phyloP scores from a whole-genome alignment of 1,284 basidiomycete species.

The Thelephora terrestris region DNA sequence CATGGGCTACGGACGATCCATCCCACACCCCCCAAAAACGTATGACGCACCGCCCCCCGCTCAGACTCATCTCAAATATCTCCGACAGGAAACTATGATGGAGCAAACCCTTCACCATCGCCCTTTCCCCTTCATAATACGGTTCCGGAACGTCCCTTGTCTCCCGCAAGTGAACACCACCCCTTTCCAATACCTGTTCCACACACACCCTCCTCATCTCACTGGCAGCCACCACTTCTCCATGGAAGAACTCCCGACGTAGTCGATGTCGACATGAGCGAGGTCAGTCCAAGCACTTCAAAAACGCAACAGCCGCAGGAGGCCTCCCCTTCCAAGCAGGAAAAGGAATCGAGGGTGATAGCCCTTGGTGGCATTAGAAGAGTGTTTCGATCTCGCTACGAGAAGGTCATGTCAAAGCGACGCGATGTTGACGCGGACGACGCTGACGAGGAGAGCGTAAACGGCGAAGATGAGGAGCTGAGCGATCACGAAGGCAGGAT shows the following conservation, averaged over 20 bases:
- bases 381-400: conserved; percentile 54
- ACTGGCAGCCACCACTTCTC: conserved; percentile 57
- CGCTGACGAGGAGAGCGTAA: conserved; percentile 26
- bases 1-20: conserved; percentile 44
- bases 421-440: conserved; percentile 8
- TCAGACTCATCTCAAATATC: background rate
- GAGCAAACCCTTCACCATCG: conserved; percentile 36
- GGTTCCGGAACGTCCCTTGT: conserved; percentile 53
- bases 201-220: conserved; percentile 34
- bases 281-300: conserved; percentile 38
- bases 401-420: conserved; percentile 27
- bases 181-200: conserved; percentile 49
- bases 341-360: conserved; percentile 29
- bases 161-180: conserved; percentile 57
- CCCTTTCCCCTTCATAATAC: conserved; percentile 35
- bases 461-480: conserved; percentile 25
- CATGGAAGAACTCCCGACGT: conserved; percentile 48
- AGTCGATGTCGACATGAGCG: conserved; percentile 64
- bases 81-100: conserved; percentile 41
- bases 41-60: conserved; percentile 23
- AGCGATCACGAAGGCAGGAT: conserved; percentile 18
- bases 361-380: conserved; percentile 63
- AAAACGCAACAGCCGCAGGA: conserved; percentile 21
- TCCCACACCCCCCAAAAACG: conserved; percentile 51
- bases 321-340: conserved; percentile 5